A percentile compares a stretch with the other conserved stretches of the same genome.
phyloP scores from a whole-genome alignment of 1,284 basidiomycete species.

The Singerocomus inundabilis region DNA sequence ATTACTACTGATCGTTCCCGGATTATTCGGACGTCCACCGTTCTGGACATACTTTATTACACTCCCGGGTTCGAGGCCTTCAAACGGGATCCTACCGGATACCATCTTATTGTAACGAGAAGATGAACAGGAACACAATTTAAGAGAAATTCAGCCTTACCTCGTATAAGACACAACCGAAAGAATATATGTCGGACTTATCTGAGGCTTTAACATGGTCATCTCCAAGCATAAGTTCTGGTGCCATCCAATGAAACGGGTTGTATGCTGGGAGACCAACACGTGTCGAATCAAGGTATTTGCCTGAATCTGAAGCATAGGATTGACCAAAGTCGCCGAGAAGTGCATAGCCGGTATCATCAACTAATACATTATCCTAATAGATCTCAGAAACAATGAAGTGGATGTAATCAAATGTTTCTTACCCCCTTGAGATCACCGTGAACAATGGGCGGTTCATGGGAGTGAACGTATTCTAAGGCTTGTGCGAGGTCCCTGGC shows the following conservation, averaged over 20 bases:
- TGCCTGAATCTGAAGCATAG: conserved; percentile 24
- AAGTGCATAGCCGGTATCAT: conserved; percentile 25
- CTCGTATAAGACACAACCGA: conserved; percentile 35
- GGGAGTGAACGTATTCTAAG: conserved; percentile 35
- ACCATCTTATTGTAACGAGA: conserved; percentile 20
- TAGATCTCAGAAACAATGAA: conserved; percentile 3
- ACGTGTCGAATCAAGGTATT: conserved; percentile 25
- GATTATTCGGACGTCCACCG: conserved; percentile 7
- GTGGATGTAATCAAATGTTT: neutral
- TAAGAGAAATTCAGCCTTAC: conserved; percentile 8
- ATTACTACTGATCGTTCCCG: conserved; percentile 2
- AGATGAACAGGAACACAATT: neutral
- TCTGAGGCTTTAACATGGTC: conserved; percentile 16
- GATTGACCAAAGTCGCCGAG: conserved; percentile 40
- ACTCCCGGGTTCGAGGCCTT: neutral
- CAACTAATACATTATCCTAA: conserved; percentile 37
- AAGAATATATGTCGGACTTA: conserved; percentile 29
- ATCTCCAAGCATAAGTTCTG: conserved; percentile 21
- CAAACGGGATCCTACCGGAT: conserved; percentile 26
- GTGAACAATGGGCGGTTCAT: conserved; percentile 35
- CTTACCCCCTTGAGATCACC: conserved; percentile 41
- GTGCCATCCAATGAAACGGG: conserved; percentile 30
- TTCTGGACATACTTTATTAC: conserved; percentile 1
- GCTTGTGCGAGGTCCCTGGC: conserved; percentile 32
- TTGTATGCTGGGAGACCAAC: conserved; percentile 16